Conservation (phyloP, 169 alveolate species). For the Babesia bovis region DNA sequence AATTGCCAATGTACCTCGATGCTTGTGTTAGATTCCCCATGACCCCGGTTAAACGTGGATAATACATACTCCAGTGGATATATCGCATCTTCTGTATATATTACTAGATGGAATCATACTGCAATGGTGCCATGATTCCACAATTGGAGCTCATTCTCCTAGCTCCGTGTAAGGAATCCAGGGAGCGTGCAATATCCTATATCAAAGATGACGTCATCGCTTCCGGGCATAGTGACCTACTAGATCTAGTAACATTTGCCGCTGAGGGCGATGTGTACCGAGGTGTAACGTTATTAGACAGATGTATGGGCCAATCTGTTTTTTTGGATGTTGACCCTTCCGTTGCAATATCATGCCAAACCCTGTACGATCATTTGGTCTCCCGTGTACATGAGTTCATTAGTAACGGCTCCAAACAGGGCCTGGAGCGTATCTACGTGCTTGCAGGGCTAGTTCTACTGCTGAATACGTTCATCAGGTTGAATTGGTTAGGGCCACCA, state of each 20-base stretch:
- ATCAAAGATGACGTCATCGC: background rate
- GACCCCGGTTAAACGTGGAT: too few species aligned
- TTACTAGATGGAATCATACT: too few species aligned
- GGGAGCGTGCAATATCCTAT: background rate
- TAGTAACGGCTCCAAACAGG: background rate
- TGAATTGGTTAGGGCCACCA: slow-evolving; percentile 66
- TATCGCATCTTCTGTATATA: too few species aligned
- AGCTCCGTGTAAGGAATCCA: slow-evolving; percentile 42
- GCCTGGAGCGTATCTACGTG: slow-evolving; percentile 26
- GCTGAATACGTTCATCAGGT: slow-evolving; percentile 42
- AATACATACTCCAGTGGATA: too few species aligned
- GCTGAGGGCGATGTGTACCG: slow-evolving; percentile 46
- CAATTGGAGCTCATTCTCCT: slow-evolving; percentile 35
- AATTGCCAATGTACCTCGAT: too few species aligned
- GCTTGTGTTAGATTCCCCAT: too few species aligned
- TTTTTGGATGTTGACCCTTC: background rate
- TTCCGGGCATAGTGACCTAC: background rate
- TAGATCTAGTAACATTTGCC: slow-evolving; percentile 12
- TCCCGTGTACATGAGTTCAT: background rate
- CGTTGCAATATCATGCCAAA: background rate
- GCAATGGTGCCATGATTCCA: too few species aligned
- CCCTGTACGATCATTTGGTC: slow-evolving; percentile 21
- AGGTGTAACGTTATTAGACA: slow-evolving; percentile 36
- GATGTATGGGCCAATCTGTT: slow-evolving; percentile 17
- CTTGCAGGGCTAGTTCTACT: slow-evolving; percentile 46